phyloP scores from a whole-genome alignment of 129 eudicot species.

The Chrysanthemum seticuspe region DNA sequence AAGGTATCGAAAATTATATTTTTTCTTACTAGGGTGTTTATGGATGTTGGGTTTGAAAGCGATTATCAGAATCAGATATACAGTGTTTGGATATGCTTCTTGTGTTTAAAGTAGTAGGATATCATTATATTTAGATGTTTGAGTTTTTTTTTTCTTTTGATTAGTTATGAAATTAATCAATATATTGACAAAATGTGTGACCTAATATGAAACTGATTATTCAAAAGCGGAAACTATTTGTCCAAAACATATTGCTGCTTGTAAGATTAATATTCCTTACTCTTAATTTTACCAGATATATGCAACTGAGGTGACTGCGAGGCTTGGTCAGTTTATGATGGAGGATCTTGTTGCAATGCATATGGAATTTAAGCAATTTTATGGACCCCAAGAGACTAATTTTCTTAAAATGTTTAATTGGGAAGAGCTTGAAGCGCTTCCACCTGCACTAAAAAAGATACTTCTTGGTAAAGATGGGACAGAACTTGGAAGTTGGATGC shows the following conservation, averaged over 20 bases:
- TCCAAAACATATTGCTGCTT: background rate
- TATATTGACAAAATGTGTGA: background rate
- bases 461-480: slow-evolving; percentile 66
- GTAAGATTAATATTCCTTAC: slow-evolving; percentile 1
- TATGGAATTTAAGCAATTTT: slow-evolving; percentile 67
- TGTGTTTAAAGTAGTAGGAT: too few relatives aligned
- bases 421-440: slow-evolving; percentile 80
- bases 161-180: background rate
- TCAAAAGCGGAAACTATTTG: too few relatives aligned
- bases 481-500: slow-evolving; percentile 72
- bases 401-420: slow-evolving; percentile 60
- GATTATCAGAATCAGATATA: background rate
- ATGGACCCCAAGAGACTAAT: slow-evolving; percentile 65
- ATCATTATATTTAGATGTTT: too few relatives aligned
- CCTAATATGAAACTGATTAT: too few relatives aligned
- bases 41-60: slow-evolving; percentile 7
- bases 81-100: too few relatives aligned
- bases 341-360: slow-evolving; percentile 89
- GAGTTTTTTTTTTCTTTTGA: background rate
- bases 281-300: slow-evolving; percentile 48
- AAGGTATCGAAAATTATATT: slow-evolving; percentile 33
- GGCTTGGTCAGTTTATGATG: slow-evolving; percentile 79
- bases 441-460: slow-evolving; percentile 52
- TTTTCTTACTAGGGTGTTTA: background rate
- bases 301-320: slow-evolving; percentile 81